These are phyloP conservation scores for Geotrichum citri-aurantii DNA, from an alignment of 1,139 yeast genomes.

Conservation along the genomic window DNA sequence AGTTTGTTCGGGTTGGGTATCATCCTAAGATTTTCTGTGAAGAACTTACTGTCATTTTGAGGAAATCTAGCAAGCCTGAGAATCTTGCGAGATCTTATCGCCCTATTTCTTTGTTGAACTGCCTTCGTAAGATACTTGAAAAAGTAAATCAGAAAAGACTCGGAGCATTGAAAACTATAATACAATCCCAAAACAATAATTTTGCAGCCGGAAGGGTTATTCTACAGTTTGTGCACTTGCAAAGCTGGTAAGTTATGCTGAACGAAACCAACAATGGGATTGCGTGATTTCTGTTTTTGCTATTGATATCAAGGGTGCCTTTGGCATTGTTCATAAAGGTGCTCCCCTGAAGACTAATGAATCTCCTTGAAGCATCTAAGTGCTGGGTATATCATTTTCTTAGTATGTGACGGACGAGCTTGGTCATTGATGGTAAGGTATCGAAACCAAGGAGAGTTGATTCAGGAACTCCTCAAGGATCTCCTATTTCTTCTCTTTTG, in stretches of 20 bases:
- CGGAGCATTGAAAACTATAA: not conserved
- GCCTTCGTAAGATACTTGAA: not conserved
- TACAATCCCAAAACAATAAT: constrained; percentile 12
- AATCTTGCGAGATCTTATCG: not conserved
- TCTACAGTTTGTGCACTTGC: constrained; percentile 16
- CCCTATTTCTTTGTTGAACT: not conserved
- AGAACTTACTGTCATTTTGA: constrained; percentile 1
- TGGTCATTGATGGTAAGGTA: too few relatives aligned
- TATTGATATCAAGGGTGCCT: constrained; percentile 21
- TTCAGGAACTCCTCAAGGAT: too few relatives aligned
- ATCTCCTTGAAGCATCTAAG: too few relatives aligned
- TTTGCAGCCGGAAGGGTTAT: too few relatives aligned
- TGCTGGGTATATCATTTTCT: too few relatives aligned
- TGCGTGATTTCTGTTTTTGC: not conserved
- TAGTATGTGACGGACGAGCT: too few relatives aligned
- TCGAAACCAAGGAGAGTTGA: too few relatives aligned
- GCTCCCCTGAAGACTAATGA: not conserved
- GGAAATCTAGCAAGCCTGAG: constrained; percentile 6
- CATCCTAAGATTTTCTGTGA: not conserved
- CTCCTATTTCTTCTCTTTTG: too few relatives aligned
- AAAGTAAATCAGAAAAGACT: not conserved
- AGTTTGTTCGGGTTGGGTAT: not conserved
- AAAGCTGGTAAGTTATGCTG: constrained; percentile 1
- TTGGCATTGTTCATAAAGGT: constrained; percentile 16
- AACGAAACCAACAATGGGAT: not conserved